Conservation (phyloP, 192 early-diverging fungal genomes). For the Diversispora epigaea region DNA sequence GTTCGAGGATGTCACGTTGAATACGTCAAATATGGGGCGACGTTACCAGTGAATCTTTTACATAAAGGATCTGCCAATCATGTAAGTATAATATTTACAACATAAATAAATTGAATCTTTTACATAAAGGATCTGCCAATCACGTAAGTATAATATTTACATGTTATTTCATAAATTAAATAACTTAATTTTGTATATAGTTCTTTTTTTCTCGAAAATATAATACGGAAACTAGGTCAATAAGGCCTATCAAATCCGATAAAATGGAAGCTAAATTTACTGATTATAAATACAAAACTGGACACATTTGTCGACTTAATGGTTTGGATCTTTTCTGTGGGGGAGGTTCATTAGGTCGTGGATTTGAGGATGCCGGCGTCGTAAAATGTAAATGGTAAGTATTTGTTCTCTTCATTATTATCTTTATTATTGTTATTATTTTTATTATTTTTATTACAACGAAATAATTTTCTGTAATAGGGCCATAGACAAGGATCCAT, state of each 20-base stretch:
- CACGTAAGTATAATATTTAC: neutral
- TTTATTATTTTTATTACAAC: neutral
- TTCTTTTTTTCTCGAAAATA: conserved; percentile 28
- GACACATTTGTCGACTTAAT: neutral
- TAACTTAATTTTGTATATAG: conserved; percentile 8
- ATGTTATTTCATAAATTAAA: no score
- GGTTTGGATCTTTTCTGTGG: conserved; percentile 38
- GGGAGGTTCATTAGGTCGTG: conserved; percentile 33
- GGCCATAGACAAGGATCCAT: conserved; percentile 34
- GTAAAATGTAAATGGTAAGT: conserved; percentile 35
- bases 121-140: no score
- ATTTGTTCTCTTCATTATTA: neutral
- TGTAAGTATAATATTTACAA: conserved; percentile 17
- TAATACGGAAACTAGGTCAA: neutral
- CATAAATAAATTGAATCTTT: no score
- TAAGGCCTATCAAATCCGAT: conserved; percentile 1
- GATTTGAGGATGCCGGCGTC: conserved; percentile 35
- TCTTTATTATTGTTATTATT: neutral
- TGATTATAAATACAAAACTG: conserved; percentile 8
- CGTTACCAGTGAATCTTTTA: conserved; percentile 26
- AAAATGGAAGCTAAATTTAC: neutral
- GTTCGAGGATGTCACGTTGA: conserved; percentile 21
- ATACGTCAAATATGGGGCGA: neutral
- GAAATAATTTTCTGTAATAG: conserved; percentile 7
- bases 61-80: conserved; percentile 36